Evolutionary conservation across 768 basidiomycete species (phyloP).

Genomic region (Tricholoma hemisulphureum): DNA sequence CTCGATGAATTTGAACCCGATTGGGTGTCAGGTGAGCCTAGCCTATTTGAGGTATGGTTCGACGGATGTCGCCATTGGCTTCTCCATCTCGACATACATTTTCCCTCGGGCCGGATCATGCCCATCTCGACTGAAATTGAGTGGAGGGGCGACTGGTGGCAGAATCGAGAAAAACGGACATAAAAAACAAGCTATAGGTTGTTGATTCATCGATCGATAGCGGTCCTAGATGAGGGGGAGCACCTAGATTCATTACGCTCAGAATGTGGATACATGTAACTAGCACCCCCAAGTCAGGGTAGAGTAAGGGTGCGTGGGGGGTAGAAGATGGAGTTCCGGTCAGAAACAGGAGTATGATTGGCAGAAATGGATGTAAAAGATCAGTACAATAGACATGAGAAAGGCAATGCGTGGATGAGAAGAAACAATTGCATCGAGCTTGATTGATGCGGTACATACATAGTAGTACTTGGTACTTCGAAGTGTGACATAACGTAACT

Average conservation of each 20-base stretch:
- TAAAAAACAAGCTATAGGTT: neutral
- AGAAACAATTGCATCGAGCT: neutral
- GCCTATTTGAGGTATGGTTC: neutral
- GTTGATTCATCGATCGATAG: neutral
- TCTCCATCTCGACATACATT: neutral
- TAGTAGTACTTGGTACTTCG: too few relatives aligned
- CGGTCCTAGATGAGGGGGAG: neutral
- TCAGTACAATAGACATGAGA: neutral
- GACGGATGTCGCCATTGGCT: neutral
- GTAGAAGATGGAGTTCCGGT: neutral
- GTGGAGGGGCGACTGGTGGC: neutral
- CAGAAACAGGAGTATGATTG: neutral
- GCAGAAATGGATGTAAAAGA: neutral
- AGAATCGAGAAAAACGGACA: neutral
- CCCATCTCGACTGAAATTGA: neutral
- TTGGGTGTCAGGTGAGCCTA: neutral
- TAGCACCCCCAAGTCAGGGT: neutral
- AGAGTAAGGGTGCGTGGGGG: neutral
- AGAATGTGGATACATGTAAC: neutral
- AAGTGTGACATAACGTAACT: neutral
- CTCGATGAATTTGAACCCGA: neutral
- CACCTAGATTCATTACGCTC: neutral
- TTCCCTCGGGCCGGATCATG: neutral
- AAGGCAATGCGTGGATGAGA: neutral
- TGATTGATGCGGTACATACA: neutral